A percentile compares a stretch with the other conserved stretches of the same genome.
phyloP scores from a whole-genome alignment of 2,329 filamentous ascomycete species.

The Tolypocladium pustulatum region DNA sequence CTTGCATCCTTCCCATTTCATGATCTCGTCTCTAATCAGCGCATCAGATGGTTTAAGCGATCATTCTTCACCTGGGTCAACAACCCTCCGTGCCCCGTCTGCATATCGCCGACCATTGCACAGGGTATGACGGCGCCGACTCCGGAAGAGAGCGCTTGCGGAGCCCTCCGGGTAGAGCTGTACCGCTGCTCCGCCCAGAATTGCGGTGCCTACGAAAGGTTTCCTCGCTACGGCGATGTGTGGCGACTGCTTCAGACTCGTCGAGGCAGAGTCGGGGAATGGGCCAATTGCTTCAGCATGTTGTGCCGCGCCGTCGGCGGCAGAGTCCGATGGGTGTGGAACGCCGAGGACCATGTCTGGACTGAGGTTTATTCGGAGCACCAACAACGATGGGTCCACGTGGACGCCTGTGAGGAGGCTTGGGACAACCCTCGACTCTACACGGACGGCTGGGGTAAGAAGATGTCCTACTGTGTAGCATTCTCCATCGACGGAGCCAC shows the following conservation, averaged over 20 bases:
- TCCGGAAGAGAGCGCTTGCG: slow-evolving; percentile 80
- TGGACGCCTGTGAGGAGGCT: slow-evolving; percentile 86
- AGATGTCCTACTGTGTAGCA: slow-evolving; percentile 93
- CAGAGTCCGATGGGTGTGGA: slow-evolving; percentile 95
- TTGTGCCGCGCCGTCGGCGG: slow-evolving; percentile 86
- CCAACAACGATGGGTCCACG: slow-evolving; percentile 90
- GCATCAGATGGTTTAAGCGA: slow-evolving; percentile 70
- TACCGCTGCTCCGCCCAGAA: slow-evolving; percentile 72
- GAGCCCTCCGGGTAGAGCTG: slow-evolving; percentile 78
- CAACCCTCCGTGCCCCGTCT: slow-evolving; percentile 78
- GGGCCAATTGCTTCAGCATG: slow-evolving; percentile 99
- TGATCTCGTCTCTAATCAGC: slow-evolving; percentile 8
- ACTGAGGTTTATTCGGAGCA: slow-evolving; percentile 95
- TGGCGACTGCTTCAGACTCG: slow-evolving; percentile 84
- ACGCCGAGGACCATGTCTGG: slow-evolving; percentile 95
- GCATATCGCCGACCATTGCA: slow-evolving; percentile 71
- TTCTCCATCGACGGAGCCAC: slow-evolving; percentile 82
- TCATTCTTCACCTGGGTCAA: slow-evolving; percentile 96
- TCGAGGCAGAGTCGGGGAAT: slow-evolving; percentile 82
- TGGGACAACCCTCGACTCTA: slow-evolving; percentile 94
- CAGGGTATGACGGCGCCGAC: slow-evolving; percentile 76
- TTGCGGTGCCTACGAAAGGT: slow-evolving; percentile 76
- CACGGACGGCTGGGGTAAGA: slow-evolving; percentile 90
- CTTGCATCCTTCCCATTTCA: neutral
- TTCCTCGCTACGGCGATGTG: slow-evolving; percentile 89